These are phyloP conservation scores for Aspergillus sp. DNA, from an alignment of 2,329 filamentous ascomycete species.

Conservation along the genomic window DNA sequence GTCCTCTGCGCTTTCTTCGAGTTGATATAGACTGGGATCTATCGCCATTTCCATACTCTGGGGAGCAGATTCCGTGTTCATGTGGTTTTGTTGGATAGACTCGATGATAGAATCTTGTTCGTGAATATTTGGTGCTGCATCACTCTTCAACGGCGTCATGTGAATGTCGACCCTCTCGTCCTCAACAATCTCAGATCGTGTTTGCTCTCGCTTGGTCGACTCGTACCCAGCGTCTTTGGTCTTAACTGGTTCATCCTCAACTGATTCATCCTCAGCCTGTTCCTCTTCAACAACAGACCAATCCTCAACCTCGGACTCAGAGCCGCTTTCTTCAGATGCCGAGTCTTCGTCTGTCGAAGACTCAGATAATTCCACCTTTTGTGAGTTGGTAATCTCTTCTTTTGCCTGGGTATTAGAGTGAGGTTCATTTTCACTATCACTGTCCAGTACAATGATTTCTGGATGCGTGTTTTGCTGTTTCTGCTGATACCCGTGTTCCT, in stretches of 20 bases:
- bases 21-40: background rate
- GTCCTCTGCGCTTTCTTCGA: too few relatives aligned
- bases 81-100: background rate
- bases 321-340: too few relatives aligned
- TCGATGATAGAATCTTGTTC: background rate
- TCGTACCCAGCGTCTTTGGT: too few relatives aligned
- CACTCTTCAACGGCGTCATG: too few relatives aligned
- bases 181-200: background rate
- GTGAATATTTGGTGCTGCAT: too few relatives aligned
- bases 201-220: background rate
- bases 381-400: background rate
- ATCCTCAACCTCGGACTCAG: background rate
- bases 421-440: conserved; percentile 37
- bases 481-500: conserved; percentile 3
- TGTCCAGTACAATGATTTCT: conserved; percentile 39
- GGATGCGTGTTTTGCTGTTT: conserved; percentile 12
- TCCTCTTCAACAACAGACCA: conserved; percentile 1
- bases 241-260: background rate
- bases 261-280: background rate
- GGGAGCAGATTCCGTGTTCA: background rate
- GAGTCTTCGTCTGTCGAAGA: background rate
- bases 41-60: background rate
- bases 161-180: conserved; percentile 3
- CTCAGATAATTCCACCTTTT: conserved; percentile 1
- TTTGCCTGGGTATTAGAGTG: conserved; percentile 1